These are phyloP conservation scores for Diaporthe citriasiana DNA, from an alignment of 2,329 filamentous ascomycete species.

Conservation along the genomic window DNA sequence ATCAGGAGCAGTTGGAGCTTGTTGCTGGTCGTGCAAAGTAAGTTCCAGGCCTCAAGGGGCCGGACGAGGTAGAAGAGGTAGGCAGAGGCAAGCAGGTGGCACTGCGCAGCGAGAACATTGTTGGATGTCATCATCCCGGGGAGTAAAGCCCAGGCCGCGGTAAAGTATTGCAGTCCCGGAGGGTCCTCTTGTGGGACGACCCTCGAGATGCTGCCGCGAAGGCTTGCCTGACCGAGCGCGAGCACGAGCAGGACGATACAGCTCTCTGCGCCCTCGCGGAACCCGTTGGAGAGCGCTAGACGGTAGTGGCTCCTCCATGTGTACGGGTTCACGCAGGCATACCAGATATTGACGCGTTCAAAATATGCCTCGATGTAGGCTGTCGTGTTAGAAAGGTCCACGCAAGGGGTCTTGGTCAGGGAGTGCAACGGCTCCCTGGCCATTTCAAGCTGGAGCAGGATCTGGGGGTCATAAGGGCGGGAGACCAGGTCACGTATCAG, in stretches of 20 bases:
- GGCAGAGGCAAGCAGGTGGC: conserved; percentile 83
- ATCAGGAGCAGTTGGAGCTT: conserved; percentile 85
- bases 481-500: conserved; percentile 84
- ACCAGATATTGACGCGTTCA: conserved; percentile 86
- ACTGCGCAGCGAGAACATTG: conserved; percentile 83
- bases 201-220: conserved; percentile 81
- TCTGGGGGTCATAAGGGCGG: conserved; percentile 83
- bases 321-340: conserved; percentile 87
- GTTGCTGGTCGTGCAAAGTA: conserved; percentile 84
- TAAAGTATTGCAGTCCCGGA: conserved; percentile 84
- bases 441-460: conserved; percentile 86
- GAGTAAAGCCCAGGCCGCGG: conserved; percentile 82
- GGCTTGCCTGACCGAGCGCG: conserved; percentile 81
- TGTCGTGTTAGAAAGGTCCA: conserved; percentile 81
- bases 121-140: conserved; percentile 85
- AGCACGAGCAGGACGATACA: conserved; percentile 86
- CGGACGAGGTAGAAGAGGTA: conserved; percentile 88
- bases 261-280: conserved; percentile 84
- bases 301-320: conserved; percentile 84
- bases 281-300: conserved; percentile 80
- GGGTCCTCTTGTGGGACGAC: conserved; percentile 78
- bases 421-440: conserved; percentile 80
- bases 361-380: conserved; percentile 86
- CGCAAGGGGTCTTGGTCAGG: conserved; percentile 73
- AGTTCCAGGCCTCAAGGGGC: conserved; percentile 85